A percentile compares a stretch with the other conserved stretches of the same genome.
These are phyloP conservation scores for Phytophthora agathidicida DNA, from an alignment of 352 stramenopile genomes.

Conservation along the genomic window DNA sequence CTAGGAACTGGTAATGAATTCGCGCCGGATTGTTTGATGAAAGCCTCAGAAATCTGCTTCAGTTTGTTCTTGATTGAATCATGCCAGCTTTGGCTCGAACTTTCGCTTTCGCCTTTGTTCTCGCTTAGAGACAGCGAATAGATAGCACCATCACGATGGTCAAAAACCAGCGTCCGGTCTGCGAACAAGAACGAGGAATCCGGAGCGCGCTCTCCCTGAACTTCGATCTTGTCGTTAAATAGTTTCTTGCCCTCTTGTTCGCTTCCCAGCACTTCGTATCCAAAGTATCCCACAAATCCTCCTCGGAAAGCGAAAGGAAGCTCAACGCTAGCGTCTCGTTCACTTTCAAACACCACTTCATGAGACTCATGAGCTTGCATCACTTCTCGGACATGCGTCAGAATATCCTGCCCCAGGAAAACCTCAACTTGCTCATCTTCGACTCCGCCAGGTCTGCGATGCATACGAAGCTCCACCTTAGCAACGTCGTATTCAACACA, in stretches of 20 bases:
- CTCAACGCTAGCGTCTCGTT: neutral
- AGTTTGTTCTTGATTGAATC: constrained; percentile 19
- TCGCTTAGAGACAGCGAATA: constrained; percentile 79
- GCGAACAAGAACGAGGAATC: constrained; percentile 92
- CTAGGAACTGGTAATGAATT: neutral
- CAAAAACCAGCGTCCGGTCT: constrained; percentile 89
- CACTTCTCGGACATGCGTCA: constrained; percentile 47
- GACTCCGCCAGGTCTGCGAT: constrained; percentile 9
- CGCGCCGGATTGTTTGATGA: neutral
- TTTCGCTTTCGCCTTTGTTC: constrained; percentile 8
- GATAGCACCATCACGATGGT: constrained; percentile 76
- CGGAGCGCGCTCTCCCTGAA: constrained; percentile 51
- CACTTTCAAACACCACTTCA: constrained; percentile 28
- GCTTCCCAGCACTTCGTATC: constrained; percentile 80
- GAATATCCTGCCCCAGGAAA: constrained; percentile 29
- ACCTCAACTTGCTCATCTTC: constrained; percentile 29
- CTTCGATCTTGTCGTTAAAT: constrained; percentile 15
- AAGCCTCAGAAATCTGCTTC: constrained; percentile 16
- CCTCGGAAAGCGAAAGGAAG: constrained; percentile 83
- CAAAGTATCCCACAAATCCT: constrained; percentile 90
- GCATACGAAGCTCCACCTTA: constrained; percentile 55
- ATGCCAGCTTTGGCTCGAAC: constrained; percentile 28
- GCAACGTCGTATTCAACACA: constrained; percentile 70
- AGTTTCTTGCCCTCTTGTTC: constrained; percentile 32
- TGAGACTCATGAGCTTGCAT: constrained; percentile 44